Evolutionary conservation across 805 yeast species (phyloP).

Genomic region (Candida nonsorbophila): DNA sequence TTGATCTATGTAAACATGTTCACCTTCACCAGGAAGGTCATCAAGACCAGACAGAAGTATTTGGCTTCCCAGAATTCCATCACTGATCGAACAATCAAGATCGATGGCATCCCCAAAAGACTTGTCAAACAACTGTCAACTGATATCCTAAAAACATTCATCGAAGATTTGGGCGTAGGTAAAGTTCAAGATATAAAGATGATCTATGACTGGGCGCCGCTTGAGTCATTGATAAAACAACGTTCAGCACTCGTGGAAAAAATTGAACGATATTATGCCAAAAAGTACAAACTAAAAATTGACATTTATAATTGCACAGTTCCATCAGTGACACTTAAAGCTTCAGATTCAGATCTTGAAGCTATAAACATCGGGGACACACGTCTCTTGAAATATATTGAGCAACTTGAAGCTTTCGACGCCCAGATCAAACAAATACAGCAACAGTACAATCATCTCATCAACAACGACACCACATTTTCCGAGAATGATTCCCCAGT

Average conservation of each 20-base stretch:
- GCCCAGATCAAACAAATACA: constrained; percentile 29
- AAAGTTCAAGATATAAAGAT: constrained; percentile 46
- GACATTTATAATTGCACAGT: constrained; percentile 30
- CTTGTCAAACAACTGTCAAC: constrained; percentile 35
- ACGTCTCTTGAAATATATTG: constrained; percentile 27
- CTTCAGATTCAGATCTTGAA: constrained; percentile 1
- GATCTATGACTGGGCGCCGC: constrained; percentile 40
- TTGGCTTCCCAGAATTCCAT: constrained; percentile 56
- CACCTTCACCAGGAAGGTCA: constrained; percentile 43
- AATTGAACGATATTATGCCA: constrained; percentile 40
- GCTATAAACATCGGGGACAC: constrained; percentile 12
- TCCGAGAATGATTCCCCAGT: constrained; percentile 26
- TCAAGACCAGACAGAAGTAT: constrained; percentile 50
- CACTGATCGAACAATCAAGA: constrained; percentile 53
- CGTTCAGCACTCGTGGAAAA: constrained; percentile 24
- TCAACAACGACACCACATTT: constrained; percentile 14
- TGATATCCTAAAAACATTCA: constrained; percentile 38
- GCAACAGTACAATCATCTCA: constrained; percentile 17
- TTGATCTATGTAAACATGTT: constrained; percentile 42
- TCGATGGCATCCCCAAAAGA: constrained; percentile 49
- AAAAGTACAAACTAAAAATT: constrained; percentile 36
- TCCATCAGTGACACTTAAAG: constrained; percentile 25
- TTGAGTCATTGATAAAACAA: constrained; percentile 31
- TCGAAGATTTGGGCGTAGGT: constrained; percentile 53
- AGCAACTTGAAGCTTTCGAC: constrained; percentile 32